Conservation (phyloP, 2,329 filamentous ascomycete species). For the Diaporthe helianthi region DNA sequence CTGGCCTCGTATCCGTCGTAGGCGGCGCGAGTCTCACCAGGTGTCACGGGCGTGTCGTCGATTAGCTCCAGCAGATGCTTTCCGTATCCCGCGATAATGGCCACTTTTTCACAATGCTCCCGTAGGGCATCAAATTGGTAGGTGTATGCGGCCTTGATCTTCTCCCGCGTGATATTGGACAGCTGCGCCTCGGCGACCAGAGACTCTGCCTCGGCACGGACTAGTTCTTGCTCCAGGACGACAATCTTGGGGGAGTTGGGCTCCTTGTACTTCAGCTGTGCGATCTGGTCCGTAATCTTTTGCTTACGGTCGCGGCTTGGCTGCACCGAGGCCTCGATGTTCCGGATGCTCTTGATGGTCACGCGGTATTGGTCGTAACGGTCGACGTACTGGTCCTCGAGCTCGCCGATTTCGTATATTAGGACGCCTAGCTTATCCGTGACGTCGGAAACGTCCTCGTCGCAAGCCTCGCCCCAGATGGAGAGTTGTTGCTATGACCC, state of each 20-base stretch:
- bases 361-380: conserved; percentile 99
- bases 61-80: conserved; percentile 98
- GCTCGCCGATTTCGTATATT: conserved; percentile 97
- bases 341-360: conserved; percentile 98
- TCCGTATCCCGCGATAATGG: conserved; percentile 95
- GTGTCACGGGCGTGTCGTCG: conserved; percentile 95
- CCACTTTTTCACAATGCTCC: conserved; percentile 97
- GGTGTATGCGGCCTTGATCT: conserved; percentile 96
- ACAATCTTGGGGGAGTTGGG: conserved; percentile 98
- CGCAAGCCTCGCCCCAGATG: conserved; percentile 93
- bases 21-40: conserved; percentile 91
- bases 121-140: conserved; percentile 98
- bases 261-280: conserved; percentile 99
- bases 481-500: conserved; percentile 89
- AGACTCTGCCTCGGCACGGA: conserved; percentile 98
- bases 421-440: conserved; percentile 98
- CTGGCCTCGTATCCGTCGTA: conserved; percentile 98
- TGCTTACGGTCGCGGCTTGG: conserved; percentile 99
- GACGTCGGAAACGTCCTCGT: conserved; percentile 98
- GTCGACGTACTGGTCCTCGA: conserved; percentile 98
- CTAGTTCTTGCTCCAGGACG: conserved; percentile 96
- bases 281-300: conserved; percentile 98
- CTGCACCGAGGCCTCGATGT: conserved; percentile 98
- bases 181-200: conserved; percentile 97
- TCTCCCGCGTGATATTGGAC: conserved; percentile 99